These are phyloP conservation scores for Mortierella sp. DNA, from an alignment of 371 early-diverging fungal species.

Conservation along the genomic window DNA sequence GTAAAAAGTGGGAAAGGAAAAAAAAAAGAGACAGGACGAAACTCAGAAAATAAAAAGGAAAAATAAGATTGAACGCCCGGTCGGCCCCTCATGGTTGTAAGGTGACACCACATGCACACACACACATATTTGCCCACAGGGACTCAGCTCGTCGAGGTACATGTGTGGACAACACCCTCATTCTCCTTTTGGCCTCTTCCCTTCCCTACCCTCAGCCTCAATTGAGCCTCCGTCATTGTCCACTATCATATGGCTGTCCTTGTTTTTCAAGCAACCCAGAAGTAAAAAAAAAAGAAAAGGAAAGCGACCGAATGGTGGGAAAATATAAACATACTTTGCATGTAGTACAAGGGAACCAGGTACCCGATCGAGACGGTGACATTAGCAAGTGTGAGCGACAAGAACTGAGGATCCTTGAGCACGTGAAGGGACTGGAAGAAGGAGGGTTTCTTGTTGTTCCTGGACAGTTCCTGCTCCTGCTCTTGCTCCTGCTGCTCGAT, in stretches of 20 bases:
- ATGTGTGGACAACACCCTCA: not conserved
- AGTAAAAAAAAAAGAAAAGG: not conserved
- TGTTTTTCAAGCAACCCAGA: not conserved
- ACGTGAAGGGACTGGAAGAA: slow-evolving; percentile 44
- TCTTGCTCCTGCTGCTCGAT: not conserved
- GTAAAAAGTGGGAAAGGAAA: not conserved
- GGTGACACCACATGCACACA: slow-evolving; percentile 16
- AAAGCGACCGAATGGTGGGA: not conserved
- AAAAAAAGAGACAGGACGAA: not conserved
- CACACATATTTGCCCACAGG: slow-evolving; percentile 17
- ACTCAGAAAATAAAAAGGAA: slow-evolving; percentile 16
- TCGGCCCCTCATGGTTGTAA: slow-evolving; percentile 13
- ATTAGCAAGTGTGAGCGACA: slow-evolving; percentile 42
- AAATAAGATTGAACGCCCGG: slow-evolving; percentile 58
- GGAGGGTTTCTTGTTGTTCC: slow-evolving; percentile 9
- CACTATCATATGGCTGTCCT: slow-evolving; percentile 1
- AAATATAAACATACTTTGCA: slow-evolving; percentile 34
- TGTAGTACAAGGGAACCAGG: slow-evolving; percentile 44
- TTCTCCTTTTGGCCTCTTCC: not conserved
- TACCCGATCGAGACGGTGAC: slow-evolving; percentile 42
- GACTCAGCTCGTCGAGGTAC: not conserved
- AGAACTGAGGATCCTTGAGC: slow-evolving; percentile 42
- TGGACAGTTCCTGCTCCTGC: not conserved
- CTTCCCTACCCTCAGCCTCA: not conserved
- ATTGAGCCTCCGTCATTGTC: slow-evolving; percentile 8